phyloP scores from a whole-genome alignment of 1,139 yeast species.

The Diutina sp. region DNA sequence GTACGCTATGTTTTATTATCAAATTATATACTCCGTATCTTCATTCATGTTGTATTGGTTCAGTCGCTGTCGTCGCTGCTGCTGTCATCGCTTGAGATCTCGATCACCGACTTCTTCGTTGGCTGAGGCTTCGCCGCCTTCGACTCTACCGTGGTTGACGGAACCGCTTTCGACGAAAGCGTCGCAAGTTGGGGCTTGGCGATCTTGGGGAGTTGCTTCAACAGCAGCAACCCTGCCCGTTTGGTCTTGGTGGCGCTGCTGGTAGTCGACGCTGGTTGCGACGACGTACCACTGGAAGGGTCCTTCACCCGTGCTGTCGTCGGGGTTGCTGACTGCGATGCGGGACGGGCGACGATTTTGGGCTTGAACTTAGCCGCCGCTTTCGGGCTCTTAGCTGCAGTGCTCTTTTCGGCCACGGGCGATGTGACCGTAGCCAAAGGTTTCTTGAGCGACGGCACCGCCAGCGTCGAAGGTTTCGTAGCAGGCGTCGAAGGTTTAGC shows the following conservation, averaged over 20 bases:
- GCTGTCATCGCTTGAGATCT: background rate
- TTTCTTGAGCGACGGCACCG: background rate
- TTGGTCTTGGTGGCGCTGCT: background rate
- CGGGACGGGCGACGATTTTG: background rate
- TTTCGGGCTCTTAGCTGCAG: background rate
- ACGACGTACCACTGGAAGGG: background rate
- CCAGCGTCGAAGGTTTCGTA: background rate
- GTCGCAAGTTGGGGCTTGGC: background rate
- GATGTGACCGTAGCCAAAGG: background rate
- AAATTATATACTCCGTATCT: no score
- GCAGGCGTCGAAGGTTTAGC: background rate
- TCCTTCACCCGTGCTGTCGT: background rate
- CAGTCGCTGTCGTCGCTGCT: background rate
- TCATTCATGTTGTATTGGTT: background rate
- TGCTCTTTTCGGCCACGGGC: background rate
- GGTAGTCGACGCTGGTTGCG: background rate
- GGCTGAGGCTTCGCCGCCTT: background rate
- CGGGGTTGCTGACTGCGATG: background rate
- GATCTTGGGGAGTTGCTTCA: background rate
- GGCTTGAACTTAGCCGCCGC: background rate
- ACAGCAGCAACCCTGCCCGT: background rate
- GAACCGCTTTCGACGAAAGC: background rate
- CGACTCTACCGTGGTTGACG: background rate
- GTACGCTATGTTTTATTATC: no score
- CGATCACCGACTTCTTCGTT: background rate